Conservation (phyloP, 768 basidiomycete species). For the Sporobolomyces phaffii region DNA sequence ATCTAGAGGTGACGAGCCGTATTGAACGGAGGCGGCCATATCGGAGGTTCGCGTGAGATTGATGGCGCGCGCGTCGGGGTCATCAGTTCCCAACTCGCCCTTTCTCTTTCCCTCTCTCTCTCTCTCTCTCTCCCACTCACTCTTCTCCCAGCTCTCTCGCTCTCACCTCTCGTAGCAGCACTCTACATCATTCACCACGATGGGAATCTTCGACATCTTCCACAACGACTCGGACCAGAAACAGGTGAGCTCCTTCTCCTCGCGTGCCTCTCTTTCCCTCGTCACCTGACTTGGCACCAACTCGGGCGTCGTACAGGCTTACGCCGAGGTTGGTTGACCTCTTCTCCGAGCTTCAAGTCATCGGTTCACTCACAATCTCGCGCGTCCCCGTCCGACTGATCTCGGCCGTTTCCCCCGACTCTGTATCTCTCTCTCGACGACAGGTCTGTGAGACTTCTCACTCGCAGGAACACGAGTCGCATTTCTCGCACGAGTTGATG, state of each 20-base stretch:
- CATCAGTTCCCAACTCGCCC: too few relatives aligned
- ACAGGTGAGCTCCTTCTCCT: neutral
- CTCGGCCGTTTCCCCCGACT: neutral
- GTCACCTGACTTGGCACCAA: neutral
- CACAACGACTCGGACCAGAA: neutral
- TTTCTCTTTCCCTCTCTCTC: too few relatives aligned
- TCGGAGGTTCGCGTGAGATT: too few relatives aligned
- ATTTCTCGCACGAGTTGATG: neutral
- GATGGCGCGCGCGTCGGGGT: too few relatives aligned
- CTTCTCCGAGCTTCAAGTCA: too few relatives aligned
- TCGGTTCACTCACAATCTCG: too few relatives aligned
- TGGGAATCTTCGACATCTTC: neutral
- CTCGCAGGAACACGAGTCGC: neutral
- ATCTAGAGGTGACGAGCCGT: too few relatives aligned
- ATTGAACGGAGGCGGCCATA: too few relatives aligned
- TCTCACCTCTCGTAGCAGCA: too few relatives aligned
- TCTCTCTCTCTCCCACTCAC: neutral
- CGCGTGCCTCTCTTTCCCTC: neutral
- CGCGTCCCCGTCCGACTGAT: too few relatives aligned
- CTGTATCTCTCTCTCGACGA: neutral
- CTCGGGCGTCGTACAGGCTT: neutral
- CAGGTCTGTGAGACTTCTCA: neutral
- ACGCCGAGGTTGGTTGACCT: neutral
- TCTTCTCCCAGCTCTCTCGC: neutral
- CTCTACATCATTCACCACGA: neutral